Evolutionary conservation across 495 filamentous ascomycete genomes (phyloP).

Genomic region (Lasiosphaeriaceae sp.): DNA sequence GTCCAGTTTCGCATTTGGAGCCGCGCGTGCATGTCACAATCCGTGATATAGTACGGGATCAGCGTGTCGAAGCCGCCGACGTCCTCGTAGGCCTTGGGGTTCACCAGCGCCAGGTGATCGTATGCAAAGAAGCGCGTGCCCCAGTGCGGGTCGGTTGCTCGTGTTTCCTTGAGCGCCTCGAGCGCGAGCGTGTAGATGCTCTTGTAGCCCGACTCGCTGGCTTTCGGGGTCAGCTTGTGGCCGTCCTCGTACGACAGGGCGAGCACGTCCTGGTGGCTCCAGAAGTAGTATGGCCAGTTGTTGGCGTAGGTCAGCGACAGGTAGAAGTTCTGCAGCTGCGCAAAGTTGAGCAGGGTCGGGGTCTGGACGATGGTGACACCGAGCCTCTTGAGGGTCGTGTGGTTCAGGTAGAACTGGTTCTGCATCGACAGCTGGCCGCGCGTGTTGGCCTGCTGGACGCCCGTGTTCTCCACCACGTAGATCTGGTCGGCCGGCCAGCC

Average conservation of each 20-base stretch:
- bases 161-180: constrained; percentile 34
- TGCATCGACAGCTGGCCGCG: constrained; percentile 49
- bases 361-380: constrained; percentile 56
- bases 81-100: constrained; percentile 45
- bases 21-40: constrained; percentile 56
- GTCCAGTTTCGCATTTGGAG: constrained; percentile 49
- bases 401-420: constrained; percentile 61
- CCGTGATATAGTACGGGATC: constrained; percentile 60
- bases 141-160: constrained; percentile 36
- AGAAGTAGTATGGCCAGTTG: constrained; percentile 57
- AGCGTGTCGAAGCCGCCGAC: constrained; percentile 58
- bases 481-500: constrained; percentile 61
- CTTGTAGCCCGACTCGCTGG: constrained; percentile 39
- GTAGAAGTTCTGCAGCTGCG: constrained; percentile 63
- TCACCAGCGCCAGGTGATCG: constrained; percentile 55
- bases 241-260: constrained; percentile 51
- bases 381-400: constrained; percentile 46
- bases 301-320: constrained; percentile 52
- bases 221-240: constrained; percentile 21
- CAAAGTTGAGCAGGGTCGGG: constrained; percentile 56
- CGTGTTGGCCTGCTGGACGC: constrained; percentile 53
- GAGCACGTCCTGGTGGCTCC: constrained; percentile 55
- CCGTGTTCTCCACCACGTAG: constrained; percentile 61
- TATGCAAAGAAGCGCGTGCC: constrained; percentile 52
- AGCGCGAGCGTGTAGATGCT: constrained; percentile 50